phyloP scores from a whole-genome alignment of 768 basidiomycete species.

The Rhizopogon vesiculosus region DNA sequence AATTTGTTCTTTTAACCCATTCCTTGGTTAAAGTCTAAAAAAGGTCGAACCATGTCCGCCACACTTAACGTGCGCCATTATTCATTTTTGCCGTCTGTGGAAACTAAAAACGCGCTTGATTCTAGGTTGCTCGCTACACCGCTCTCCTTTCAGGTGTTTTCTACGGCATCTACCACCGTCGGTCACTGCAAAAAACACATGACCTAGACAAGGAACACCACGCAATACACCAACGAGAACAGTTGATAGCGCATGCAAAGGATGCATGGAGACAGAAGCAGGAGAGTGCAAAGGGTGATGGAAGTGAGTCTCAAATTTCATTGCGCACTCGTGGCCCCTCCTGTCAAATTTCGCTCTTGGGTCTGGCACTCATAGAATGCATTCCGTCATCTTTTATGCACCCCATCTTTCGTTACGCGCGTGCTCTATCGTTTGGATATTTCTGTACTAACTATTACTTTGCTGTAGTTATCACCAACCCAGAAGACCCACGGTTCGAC shows the following conservation, averaged over 20 bases:
- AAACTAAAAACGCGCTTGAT: not conserved
- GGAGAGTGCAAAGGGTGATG: constrained; percentile 43
- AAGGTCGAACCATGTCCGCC: constrained; percentile 50
- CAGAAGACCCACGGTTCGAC: constrained; percentile 94
- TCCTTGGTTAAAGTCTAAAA: constrained; percentile 10
- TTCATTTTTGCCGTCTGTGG: not conserved
- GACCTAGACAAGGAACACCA: constrained; percentile 73
- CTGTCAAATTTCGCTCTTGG: not conserved
- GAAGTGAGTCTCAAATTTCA: constrained; percentile 42
- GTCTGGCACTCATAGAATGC: not conserved
- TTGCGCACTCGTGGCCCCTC: not conserved
- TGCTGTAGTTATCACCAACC: constrained; percentile 78
- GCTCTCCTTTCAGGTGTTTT: constrained; percentile 82
- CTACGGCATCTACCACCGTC: constrained; percentile 91
- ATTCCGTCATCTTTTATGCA: not conserved
- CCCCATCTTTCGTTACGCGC: not conserved
- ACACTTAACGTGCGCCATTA: constrained; percentile 66
- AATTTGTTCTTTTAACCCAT: not conserved
- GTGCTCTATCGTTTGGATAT: not conserved
- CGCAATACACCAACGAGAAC: constrained; percentile 68
- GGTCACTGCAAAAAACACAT: constrained; percentile 79
- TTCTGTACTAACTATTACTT: constrained; percentile 7
- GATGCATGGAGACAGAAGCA: constrained; percentile 86
- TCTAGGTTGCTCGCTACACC: constrained; percentile 89
- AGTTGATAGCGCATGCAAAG: constrained; percentile 81